phyloP scores from a whole-genome alignment of 202 grass and related monocot species.

The Hordeum pubiflorum region DNA sequence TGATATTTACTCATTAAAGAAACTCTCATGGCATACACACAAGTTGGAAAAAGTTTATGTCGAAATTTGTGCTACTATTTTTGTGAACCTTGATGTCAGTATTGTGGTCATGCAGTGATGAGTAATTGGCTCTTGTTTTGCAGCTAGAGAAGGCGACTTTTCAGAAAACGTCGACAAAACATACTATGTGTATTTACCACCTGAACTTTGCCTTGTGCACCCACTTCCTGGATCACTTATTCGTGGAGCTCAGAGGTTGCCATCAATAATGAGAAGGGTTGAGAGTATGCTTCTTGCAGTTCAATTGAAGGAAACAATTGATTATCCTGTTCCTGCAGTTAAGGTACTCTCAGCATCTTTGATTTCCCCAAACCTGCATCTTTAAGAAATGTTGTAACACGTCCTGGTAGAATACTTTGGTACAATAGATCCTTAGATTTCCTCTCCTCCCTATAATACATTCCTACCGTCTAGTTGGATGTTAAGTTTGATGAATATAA shows the following conservation, averaged over 20 bases:
- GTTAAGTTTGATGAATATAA: conserved; percentile 16
- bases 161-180: conserved; percentile 90
- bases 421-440: not conserved
- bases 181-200: conserved; percentile 95
- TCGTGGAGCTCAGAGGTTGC: conserved; percentile 90
- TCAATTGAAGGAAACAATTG: conserved; percentile 92
- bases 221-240: conserved; percentile 86
- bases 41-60: conserved; percentile 3
- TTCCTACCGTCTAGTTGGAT: not conserved
- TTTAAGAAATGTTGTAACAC: not conserved
- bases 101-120: not conserved
- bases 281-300: conserved; percentile 98
- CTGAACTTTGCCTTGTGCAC: conserved; percentile 87
- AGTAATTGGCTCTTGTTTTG: conserved; percentile 15
- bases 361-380: not conserved
- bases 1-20: conserved; percentile 8
- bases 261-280: conserved; percentile 96
- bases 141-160: conserved; percentile 65
- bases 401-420: not conserved
- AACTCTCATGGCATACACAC: not conserved
- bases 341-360: conserved; percentile 48
- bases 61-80: conserved; percentile 9
- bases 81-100: not conserved
- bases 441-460: conserved; percentile 8
- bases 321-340: conserved; percentile 69